Conservation (phyloP, 2,329 filamentous ascomycete species). For the Fusarium sp. region DNA sequence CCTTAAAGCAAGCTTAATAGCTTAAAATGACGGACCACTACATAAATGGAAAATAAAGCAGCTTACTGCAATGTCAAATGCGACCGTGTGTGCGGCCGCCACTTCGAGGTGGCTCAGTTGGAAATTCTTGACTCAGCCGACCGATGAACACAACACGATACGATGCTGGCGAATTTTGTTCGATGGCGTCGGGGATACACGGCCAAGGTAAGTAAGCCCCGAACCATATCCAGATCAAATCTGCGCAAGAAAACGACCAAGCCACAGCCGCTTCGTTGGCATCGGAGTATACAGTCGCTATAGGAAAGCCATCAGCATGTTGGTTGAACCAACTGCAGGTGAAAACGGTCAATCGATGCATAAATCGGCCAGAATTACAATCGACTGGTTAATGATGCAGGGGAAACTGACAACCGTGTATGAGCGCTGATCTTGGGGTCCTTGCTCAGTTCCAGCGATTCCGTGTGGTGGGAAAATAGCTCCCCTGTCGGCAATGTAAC, state of each 20-base stretch:
- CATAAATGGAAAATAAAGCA: not conserved
- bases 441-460: not conserved
- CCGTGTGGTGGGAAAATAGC: conserved; percentile 29
- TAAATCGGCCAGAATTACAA: not conserved
- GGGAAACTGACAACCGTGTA: not conserved
- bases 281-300: not conserved
- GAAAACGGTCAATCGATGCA: not conserved
- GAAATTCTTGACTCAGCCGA: not conserved
- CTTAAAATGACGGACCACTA: not conserved
- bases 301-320: not conserved
- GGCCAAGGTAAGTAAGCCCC: not conserved
- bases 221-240: not conserved
- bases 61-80: not conserved
- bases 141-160: not conserved
- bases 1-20: conserved; percentile 9
- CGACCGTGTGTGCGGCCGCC: not conserved
- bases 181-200: not conserved
- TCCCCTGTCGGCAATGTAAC: conserved; percentile 13
- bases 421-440: not conserved
- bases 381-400: not conserved
- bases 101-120: not conserved
- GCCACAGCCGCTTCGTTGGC: not conserved
- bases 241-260: not conserved
- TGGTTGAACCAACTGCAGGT: not conserved
- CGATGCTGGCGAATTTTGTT: too few species aligned